Percentiles rank a stretch among this genome's conserved stretches.
Conservation (phyloP, 1,139 yeast species). For the Pneumocystis sp. region DNA sequence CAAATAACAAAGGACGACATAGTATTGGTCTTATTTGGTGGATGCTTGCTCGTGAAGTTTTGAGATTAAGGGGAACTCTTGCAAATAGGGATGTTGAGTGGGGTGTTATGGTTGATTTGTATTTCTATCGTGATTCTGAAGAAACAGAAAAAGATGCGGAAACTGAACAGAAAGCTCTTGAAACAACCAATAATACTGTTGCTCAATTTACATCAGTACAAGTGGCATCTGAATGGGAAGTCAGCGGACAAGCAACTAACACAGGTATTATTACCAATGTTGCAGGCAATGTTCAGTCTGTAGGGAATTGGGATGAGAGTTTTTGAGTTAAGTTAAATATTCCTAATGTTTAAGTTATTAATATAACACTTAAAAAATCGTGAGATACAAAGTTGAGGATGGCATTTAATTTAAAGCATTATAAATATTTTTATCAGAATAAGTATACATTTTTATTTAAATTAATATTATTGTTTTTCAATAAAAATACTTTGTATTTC, state of each 20-base stretch:
- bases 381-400: not conserved
- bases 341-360: constrained; percentile 63
- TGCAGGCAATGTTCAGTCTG: not conserved
- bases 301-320: constrained; percentile 25
- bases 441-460: not conserved
- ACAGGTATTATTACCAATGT: not conserved
- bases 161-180: constrained; percentile 42
- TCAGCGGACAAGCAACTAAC: not conserved
- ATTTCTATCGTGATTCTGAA: constrained; percentile 99
- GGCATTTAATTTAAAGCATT: not conserved
- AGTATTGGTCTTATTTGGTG: constrained; percentile 99
- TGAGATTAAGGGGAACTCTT: constrained; percentile 96
- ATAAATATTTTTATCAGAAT: not conserved
- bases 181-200: constrained; percentile 48
- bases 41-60: constrained; percentile 97
- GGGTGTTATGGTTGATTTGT: constrained; percentile 97
- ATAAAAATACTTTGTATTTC: constrained; percentile 1
- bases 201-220: constrained; percentile 23
- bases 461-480: not conserved
- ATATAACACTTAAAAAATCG: not conserved
- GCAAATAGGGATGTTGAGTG: constrained; percentile 96
- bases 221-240: not conserved
- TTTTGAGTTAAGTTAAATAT: constrained; percentile 46
- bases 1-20: constrained; percentile 99
- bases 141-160: constrained; percentile 67